Evolutionary conservation across 495 filamentous ascomycete species (phyloP).

Genomic region (Talaromyces thailandensis): DNA sequence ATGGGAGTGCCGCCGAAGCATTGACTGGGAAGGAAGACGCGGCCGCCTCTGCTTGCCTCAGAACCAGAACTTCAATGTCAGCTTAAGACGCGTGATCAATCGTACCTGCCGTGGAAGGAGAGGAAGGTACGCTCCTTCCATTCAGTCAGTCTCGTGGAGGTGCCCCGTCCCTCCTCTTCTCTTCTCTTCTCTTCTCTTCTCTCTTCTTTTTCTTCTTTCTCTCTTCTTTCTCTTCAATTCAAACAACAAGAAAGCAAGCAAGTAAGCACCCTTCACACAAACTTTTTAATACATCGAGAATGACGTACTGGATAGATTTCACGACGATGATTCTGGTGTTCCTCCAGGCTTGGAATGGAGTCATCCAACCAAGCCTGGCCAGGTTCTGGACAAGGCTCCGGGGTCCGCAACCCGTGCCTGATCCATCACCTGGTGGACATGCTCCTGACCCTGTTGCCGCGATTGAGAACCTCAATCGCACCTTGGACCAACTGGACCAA

Average conservation of each 20-base stretch:
- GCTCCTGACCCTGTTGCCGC: background rate
- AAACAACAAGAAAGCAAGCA: background rate
- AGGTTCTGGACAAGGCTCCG: background rate
- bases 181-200: background rate
- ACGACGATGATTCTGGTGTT: background rate
- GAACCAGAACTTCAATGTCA: too few relatives aligned
- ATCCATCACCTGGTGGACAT: background rate
- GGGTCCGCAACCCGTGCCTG: background rate
- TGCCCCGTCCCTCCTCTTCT: background rate
- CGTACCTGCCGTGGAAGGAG: background rate
- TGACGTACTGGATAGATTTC: background rate
- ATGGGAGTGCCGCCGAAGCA: too few relatives aligned
- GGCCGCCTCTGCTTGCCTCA: too few relatives aligned
- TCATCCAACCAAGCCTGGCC: background rate
- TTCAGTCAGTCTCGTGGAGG: background rate
- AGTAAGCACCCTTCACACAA: background rate
- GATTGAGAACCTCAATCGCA: background rate
- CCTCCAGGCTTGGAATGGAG: background rate
- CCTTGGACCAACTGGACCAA: background rate
- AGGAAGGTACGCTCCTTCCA: background rate
- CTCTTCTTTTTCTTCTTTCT: background rate
- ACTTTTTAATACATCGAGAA: background rate
- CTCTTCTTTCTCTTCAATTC: background rate
- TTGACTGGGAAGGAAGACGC: too few relatives aligned
- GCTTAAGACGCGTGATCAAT: too few relatives aligned